A percentile compares a stretch with the other conserved stretches of the same genome.
phyloP scores from a whole-genome alignment of 140 eudicot species.

The Anethum foeniculum region DNA sequence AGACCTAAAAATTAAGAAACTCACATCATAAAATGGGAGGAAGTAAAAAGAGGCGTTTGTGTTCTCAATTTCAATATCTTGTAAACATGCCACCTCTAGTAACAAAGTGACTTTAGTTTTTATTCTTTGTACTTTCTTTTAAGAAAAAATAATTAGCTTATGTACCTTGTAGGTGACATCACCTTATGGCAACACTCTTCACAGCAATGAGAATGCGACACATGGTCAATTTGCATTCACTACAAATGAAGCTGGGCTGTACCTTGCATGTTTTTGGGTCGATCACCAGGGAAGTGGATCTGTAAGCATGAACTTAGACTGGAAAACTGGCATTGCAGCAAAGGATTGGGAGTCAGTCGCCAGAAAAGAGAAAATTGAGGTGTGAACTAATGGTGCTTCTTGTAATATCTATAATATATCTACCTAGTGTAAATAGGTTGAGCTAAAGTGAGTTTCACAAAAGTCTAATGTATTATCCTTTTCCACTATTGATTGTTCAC shows the following conservation, averaged over 20 bases:
- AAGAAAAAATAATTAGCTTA: background rate
- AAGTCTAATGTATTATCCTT: background rate
- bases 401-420: background rate
- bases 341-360: slow-evolving; percentile 95
- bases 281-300: slow-evolving; percentile 62
- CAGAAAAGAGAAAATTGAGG: slow-evolving; percentile 85
- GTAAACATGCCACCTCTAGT: background rate
- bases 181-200: slow-evolving; percentile 75
- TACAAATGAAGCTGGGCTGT: slow-evolving; percentile 70
- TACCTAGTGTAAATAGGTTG: background rate
- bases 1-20: background rate
- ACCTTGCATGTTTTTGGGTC: slow-evolving; percentile 81
- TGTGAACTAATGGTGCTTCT: slow-evolving; percentile 26
- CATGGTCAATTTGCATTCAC: slow-evolving; percentile 95
- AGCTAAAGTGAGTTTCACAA: background rate
- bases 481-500: slow-evolving; percentile 18
- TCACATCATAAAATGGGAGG: background rate
- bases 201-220: slow-evolving; percentile 65
- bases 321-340: slow-evolving; percentile 93
- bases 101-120: background rate
- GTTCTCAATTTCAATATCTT: background rate
- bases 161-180: slow-evolving; percentile 61
- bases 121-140: background rate
- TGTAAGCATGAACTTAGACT: slow-evolving; percentile 72
- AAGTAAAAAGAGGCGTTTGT: background rate